Evolutionary conservation across 257 asterid genomes (phyloP).

Genomic region (Forsythia suspensa): DNA sequence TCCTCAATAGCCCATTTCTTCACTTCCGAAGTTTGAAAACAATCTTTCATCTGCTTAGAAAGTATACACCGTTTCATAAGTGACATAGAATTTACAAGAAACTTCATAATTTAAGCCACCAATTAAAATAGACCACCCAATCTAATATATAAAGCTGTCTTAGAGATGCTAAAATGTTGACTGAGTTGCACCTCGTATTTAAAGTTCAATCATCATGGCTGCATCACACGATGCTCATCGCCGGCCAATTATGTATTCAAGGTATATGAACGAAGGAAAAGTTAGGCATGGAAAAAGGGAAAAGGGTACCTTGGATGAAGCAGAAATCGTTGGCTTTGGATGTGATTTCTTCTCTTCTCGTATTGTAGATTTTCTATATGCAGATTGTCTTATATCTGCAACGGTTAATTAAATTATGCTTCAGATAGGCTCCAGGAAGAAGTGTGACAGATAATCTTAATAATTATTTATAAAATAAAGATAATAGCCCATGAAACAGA

Average conservation of each 20-base stretch:
- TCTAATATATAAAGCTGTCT: background rate
- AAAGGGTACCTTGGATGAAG: conserved; percentile 60
- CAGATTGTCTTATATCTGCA: conserved; percentile 56
- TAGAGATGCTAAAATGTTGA: background rate
- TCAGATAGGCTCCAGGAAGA: background rate
- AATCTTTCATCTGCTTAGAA: conserved; percentile 40
- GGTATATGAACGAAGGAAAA: background rate
- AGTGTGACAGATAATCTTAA: background rate
- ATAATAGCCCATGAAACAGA: conserved; percentile 8
- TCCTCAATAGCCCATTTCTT: conserved; percentile 91
- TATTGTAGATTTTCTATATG: conserved; percentile 42
- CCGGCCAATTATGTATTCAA: background rate
- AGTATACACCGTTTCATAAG: conserved; percentile 24
- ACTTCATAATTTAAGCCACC: background rate
- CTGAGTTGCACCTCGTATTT: background rate
- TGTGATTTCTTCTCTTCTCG: conserved; percentile 44
- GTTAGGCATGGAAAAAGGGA: background rate
- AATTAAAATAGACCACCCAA: background rate
- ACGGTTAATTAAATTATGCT: background rate
- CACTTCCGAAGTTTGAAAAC: conserved; percentile 59
- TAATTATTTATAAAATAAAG: background rate
- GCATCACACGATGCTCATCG: background rate
- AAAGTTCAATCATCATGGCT: background rate
- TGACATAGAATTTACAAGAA: background rate
- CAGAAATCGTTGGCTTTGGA: conserved; percentile 37